Evolutionary conservation across 2,329 filamentous ascomycete species (phyloP), one percentile per base, ranked within the genome.

Genomic region (Fusarium sp.): DNA sequence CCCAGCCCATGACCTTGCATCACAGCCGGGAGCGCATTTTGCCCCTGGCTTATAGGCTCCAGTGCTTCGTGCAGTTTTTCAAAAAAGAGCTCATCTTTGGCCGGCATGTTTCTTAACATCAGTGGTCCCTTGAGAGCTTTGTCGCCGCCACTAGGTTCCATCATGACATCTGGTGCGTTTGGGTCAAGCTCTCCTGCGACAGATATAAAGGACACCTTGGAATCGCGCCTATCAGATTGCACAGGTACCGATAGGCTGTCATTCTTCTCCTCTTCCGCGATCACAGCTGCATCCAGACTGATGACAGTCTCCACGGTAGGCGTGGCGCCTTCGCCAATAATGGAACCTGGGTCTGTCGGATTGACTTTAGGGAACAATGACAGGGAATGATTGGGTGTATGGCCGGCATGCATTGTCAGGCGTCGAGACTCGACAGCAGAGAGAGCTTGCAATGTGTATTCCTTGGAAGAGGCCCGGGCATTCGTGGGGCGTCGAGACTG

Each of bases 361-460:
- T 82, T 81, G 51, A 84, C 81, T 15, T 85, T 87, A 11, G 84
- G 83, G 22, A 89, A 80, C 5, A 86, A 80, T 9, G 89, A 89
- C 17, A 90, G 81, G 2, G 88, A 90, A 77, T 90, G 89, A 57
- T 86, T 90, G 12, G 90, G 90, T 4, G 90, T 91, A 79, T 91
- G 90, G 3, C 90, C 90, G 26, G 90, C 90, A 78, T 91, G 87
- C 85, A 91, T 88, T 1, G 85, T 90, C 45, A 90, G 85, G 50
- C 90, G 84, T 55, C 82, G 83, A 48, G 84, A 83, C 75, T 87
- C 88, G 11, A 85, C 83, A 13, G 85, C 86, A 30, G 82, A 83
- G 41, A 89, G 81, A 14, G 83, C 83, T 70, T 87, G 81, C 58
- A 87, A 79, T 6, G 86, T 86, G 58, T 84, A 81, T 41, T 84